Percentiles rank a stretch among this genome's conserved stretches.
These are phyloP conservation scores for Beta corolliflora DNA, from an alignment of 179 eudicot species.

Conservation along the genomic window DNA sequence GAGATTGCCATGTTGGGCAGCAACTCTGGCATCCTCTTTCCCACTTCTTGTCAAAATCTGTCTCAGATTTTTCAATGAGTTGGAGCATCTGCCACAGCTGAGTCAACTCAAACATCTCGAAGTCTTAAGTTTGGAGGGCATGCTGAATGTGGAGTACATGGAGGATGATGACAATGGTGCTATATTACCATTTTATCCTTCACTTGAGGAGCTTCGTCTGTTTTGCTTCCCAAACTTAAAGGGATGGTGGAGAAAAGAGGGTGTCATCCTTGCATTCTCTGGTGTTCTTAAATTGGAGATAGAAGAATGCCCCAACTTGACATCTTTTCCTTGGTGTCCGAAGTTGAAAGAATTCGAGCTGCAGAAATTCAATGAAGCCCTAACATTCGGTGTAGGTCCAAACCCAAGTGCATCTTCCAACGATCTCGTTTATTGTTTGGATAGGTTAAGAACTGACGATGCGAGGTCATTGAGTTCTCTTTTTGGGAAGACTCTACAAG, in stretches of 20 bases:
- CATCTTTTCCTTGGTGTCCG: constrained; percentile 15
- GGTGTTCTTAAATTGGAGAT: neutral
- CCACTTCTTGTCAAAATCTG: constrained; percentile 8
- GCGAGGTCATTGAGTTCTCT: too few species aligned
- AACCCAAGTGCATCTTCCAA: too few species aligned
- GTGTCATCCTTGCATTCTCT: neutral
- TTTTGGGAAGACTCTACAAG: too few species aligned
- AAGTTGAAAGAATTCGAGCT: neutral
- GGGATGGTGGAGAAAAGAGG: constrained; percentile 11
- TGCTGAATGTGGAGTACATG: constrained; percentile 8
- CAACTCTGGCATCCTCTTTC: neutral
- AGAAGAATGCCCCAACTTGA: neutral
- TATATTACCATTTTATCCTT: neutral
- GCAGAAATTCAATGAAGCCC: too few species aligned
- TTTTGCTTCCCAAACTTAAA: neutral
- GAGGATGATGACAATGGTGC: neutral
- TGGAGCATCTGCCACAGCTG: constrained; percentile 11
- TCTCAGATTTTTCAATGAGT: neutral
- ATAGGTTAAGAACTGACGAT: too few species aligned
- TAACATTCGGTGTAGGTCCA: too few species aligned
- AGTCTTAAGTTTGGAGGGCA: neutral
- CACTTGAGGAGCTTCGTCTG: neutral
- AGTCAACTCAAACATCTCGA: constrained; percentile 17
- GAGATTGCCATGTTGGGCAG: constrained; percentile 17
- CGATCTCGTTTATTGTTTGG: too few species aligned